Evolutionary conservation across 1,284 basidiomycete species (phyloP).

Genomic region (Malassezia psittaci): DNA sequence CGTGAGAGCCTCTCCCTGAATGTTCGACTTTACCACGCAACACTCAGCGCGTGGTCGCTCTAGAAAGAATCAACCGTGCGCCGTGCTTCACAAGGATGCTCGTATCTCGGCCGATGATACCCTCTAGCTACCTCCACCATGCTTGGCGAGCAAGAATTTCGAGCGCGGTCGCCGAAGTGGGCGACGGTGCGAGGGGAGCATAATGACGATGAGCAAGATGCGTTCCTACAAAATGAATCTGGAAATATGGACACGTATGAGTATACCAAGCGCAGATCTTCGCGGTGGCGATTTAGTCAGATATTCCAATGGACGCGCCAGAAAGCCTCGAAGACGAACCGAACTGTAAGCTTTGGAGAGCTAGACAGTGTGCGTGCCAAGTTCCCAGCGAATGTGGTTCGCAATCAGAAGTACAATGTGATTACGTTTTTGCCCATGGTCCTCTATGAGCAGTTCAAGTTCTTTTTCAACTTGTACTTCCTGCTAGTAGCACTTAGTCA

Average conservation of each 20-base stretch:
- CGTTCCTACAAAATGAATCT: slow-evolving; percentile 3
- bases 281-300: slow-evolving; percentile 1
- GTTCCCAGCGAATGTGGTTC: slow-evolving; percentile 67
- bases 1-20: neutral
- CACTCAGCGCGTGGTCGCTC: neutral
- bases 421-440: slow-evolving; percentile 90
- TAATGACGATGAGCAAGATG: slow-evolving; percentile 11
- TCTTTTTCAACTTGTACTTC: slow-evolving; percentile 99
- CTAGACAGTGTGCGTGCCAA: slow-evolving; percentile 25
- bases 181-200: neutral
- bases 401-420: slow-evolving; percentile 95
- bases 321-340: neutral
- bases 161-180: slow-evolving; percentile 6
- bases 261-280: slow-evolving; percentile 5
- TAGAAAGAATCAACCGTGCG: neutral
- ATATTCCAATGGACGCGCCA: neutral
- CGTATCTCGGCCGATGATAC: neutral
- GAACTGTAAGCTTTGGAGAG: slow-evolving; percentile 8
- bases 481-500: slow-evolving; percentile 90
- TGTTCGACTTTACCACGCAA: neutral
- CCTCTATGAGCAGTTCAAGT: slow-evolving; percentile 99
- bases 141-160: slow-evolving; percentile 3
- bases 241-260: slow-evolving; percentile 6
- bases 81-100: neutral
- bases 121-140: neutral